These are phyloP conservation scores for Aureobasidium sp. DNA, from an alignment of 2,329 filamentous ascomycete species.

Conservation along the genomic window DNA sequence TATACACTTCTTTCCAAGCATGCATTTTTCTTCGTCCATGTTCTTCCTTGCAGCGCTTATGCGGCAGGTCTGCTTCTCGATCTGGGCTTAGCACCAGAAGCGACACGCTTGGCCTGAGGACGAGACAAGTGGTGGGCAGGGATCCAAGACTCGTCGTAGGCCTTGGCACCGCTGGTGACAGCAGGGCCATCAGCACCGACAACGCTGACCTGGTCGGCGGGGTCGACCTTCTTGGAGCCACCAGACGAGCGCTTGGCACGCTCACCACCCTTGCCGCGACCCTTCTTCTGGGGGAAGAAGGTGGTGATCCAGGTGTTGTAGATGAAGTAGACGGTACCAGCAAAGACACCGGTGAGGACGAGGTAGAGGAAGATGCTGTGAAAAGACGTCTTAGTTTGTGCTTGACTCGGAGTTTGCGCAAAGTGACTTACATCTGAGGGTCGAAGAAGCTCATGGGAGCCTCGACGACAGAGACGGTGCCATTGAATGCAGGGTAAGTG, in stretches of 20 bases:
- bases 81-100: conserved; percentile 41
- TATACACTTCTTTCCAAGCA: background rate
- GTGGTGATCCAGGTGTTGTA: conserved; percentile 97
- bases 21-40: background rate
- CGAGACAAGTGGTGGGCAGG: conserved; percentile 82
- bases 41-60: background rate
- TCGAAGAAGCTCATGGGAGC: conserved; percentile 87
- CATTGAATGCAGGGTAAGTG: conserved; percentile 73
- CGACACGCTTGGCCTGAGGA: conserved; percentile 61
- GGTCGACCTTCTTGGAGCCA: conserved; percentile 62
- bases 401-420: background rate
- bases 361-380: conserved; percentile 92
- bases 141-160: conserved; percentile 91
- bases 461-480: conserved; percentile 80
- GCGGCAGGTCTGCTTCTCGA: conserved; percentile 13
- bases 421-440: conserved; percentile 73
- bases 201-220: conserved; percentile 51
- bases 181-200: conserved; percentile 65
- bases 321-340: conserved; percentile 83
- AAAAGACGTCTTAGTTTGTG: conserved; percentile 8
- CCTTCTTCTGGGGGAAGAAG: conserved; percentile 79
- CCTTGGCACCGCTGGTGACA: conserved; percentile 62
- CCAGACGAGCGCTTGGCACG: conserved; percentile 54
- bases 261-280: conserved; percentile 56
- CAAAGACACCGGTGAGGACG: conserved; percentile 73